Conservation (phyloP, 2,329 filamentous ascomycete genomes). For the Neonectria faginata region DNA sequence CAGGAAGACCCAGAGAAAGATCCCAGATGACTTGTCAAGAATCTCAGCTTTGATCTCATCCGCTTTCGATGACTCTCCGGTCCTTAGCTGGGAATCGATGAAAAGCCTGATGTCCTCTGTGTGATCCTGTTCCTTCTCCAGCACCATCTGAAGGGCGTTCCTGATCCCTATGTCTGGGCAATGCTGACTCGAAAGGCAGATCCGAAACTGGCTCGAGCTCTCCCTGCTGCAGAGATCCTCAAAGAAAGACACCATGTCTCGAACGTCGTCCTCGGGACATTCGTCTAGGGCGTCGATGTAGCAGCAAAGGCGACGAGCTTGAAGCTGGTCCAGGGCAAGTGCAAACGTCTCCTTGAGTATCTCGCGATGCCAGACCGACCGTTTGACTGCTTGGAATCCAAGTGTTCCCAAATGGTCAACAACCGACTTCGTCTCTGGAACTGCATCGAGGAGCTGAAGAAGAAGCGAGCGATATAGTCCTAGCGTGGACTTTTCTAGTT, state of each 20-base stretch:
- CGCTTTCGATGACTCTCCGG: neutral
- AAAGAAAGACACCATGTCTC: constrained; percentile 57
- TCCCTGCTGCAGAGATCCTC: constrained; percentile 50
- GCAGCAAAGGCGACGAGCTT: neutral
- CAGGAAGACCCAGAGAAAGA: constrained; percentile 59
- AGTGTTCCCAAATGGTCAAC: neutral
- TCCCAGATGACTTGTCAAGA: constrained; percentile 51
- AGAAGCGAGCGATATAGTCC: constrained; percentile 65
- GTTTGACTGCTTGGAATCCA: neutral
- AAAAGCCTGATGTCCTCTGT: constrained; percentile 43
- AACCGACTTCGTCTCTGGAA: constrained; percentile 26
- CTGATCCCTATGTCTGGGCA: constrained; percentile 56
- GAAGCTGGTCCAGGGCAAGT: neutral
- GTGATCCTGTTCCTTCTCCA: constrained; percentile 47
- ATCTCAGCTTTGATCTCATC: constrained; percentile 39
- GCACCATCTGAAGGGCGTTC: constrained; percentile 40
- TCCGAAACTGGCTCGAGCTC: constrained; percentile 37
- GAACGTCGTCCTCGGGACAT: constrained; percentile 55
- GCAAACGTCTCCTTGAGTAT: neutral
- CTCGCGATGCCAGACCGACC: neutral
- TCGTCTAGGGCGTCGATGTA: constrained; percentile 61
- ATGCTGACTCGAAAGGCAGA: constrained; percentile 60
- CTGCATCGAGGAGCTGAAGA: constrained; percentile 55
- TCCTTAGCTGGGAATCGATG: constrained; percentile 24
- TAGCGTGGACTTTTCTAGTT: constrained; percentile 56